Base-by-base conservation (phyloP, 2,329 filamentous ascomycete genomes). In the Aureobasidium mangrovei region DNA sequence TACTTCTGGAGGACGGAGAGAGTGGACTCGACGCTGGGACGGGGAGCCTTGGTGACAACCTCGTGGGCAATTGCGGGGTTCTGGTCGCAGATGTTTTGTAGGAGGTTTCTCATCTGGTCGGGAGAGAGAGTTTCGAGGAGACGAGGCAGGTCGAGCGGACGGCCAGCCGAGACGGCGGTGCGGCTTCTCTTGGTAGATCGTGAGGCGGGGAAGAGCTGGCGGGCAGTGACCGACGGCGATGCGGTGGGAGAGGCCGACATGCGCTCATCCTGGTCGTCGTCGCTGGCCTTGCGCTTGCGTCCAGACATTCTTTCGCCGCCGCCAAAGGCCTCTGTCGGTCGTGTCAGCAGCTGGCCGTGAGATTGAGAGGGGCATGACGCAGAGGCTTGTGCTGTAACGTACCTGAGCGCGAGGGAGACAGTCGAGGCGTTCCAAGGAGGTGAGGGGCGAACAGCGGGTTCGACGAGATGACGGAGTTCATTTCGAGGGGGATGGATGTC, bases 71-170 rank as follows among this genome's bases (percentile, higher is more conserved):
- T 86, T 60, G 87, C 84, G 3, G 91, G 89, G 66, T 95, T 89
- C 61, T 86, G 83, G 65, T 95, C 87, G 74, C 91, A 96, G 66
- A 98, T 87, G 53, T 86, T 85, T 68, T 91, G 88, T n/a, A 98
- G 79, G 1, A 96, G 84, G 35, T 82, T 83, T 61, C 91, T 84
- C 64, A 98, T 79, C 61, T 94, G 88, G 57, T 87, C 81, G 57
- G 84, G 85, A 65, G 94, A 88, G 42, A 98, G 81, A 0, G 93
- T 97, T 72, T 98, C 91, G 59, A 98, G 83, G n/a, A 98, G 80
- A 64, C 93, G 85, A 55, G 82, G 77, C 27, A 88, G 73, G 27
- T 82, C 72, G 44, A 88, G 75, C 44, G 84, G 82, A 57, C 83
- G 76, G 39, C 84, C 84, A 24, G 57, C 59, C 26, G 77, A 78